A percentile compares a stretch with the other conserved stretches of the same genome.
These are phyloP conservation scores for Polymyxa betae DNA, from an alignment of 208 protist species.

Conservation along the genomic window DNA sequence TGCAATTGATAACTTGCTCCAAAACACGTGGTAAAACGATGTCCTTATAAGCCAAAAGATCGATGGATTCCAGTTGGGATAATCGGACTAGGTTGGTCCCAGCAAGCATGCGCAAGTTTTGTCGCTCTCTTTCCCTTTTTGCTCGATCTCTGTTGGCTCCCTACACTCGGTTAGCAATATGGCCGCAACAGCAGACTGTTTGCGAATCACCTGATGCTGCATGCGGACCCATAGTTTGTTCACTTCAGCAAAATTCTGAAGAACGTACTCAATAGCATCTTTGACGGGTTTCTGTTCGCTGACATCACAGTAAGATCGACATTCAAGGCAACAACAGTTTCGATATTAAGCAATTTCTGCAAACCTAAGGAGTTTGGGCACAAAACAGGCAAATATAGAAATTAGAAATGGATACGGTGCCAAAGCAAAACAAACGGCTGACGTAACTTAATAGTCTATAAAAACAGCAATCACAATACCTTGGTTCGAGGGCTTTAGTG, in stretches of 20 bases:
- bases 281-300: slow-evolving; percentile 78
- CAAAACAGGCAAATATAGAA: not conserved
- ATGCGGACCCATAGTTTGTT: slow-evolving; percentile 98
- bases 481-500: not conserved
- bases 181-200: not conserved
- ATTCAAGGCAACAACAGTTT: slow-evolving; percentile 11
- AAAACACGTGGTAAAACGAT: slow-evolving; percentile 67
- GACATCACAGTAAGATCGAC: slow-evolving; percentile 29
- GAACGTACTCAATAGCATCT: slow-evolving; percentile 89
- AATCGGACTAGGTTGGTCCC: slow-evolving; percentile 95
- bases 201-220: slow-evolving; percentile 81
- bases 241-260: slow-evolving; percentile 98
- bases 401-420: slow-evolving; percentile 5
- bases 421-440: slow-evolving; percentile 48
- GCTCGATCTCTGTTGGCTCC: slow-evolving; percentile 57
- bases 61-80: slow-evolving; percentile 87
- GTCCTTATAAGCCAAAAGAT: slow-evolving; percentile 82
- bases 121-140: slow-evolving; percentile 85
- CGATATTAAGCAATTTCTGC: not conserved
- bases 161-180: not conserved
- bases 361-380: not conserved
- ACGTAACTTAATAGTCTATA: not conserved
- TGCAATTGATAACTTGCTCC: slow-evolving; percentile 84
- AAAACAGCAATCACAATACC: not conserved
- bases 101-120: slow-evolving; percentile 92